phyloP scores from a whole-genome alignment of 805 yeast genomes.

The Ogataea salicorniae region DNA sequence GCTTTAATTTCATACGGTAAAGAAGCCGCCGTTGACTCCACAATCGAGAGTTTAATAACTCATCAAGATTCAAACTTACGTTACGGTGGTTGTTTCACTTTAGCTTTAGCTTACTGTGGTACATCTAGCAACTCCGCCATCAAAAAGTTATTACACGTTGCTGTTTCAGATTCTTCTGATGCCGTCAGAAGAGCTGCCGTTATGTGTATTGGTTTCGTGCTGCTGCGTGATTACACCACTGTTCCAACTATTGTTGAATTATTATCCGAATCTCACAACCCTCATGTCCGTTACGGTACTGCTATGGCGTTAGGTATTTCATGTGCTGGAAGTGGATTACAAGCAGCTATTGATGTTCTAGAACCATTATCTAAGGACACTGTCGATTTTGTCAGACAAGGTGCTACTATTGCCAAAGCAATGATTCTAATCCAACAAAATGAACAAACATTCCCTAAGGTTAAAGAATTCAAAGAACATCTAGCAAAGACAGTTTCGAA shows the following conservation, averaged over 20 bases:
- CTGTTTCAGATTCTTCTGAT: conserved; percentile 94
- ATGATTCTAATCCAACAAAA: conserved; percentile 88
- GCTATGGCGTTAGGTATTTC: conserved; percentile 96
- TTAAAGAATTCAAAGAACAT: conserved; percentile 66
- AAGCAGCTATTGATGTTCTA: conserved; percentile 84
- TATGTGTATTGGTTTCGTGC: conserved; percentile 82
- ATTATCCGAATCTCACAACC: conserved; percentile 90
- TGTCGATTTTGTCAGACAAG: conserved; percentile 96
- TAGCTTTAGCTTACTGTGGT: conserved; percentile 95
- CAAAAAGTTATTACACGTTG: conserved; percentile 79
- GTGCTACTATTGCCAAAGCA: conserved; percentile 87
- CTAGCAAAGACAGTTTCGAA: conserved; percentile 72
- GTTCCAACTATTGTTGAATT: conserved; percentile 94
- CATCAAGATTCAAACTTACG: conserved; percentile 83
- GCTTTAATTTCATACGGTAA: conserved; percentile 83
- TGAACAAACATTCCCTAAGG: conserved; percentile 76
- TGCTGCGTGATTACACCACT: conserved; percentile 85
- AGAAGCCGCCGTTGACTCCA: conserved; percentile 71
- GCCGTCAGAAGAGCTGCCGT: conserved; percentile 97
- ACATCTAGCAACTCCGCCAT: conserved; percentile 89
- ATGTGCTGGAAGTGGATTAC: conserved; percentile 90
- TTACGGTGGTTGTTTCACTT: conserved; percentile 92
- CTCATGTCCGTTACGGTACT: conserved; percentile 97
- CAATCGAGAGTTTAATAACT: conserved; percentile 58
- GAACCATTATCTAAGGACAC: conserved; percentile 92